Evolutionary conservation across 129 eudicot species (phyloP), one percentile per base, ranked within the genome.

Genomic region (Arctium minus): DNA sequence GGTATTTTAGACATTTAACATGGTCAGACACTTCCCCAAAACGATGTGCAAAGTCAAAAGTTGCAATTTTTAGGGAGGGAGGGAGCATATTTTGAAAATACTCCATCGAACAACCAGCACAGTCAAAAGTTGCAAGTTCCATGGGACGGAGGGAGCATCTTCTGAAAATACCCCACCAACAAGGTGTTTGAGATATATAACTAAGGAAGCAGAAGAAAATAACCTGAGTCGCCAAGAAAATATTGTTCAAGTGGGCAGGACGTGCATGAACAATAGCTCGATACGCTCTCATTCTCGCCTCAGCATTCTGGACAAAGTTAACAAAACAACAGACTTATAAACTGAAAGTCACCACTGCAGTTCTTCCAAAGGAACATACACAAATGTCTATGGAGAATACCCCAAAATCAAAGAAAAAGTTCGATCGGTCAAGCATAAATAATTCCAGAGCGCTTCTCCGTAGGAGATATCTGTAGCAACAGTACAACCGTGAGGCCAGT

Each of bases 371-470:
- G 64, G 9, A 17, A 44, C 35, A 65, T 70, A 82, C 32, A 29
- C 75, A 77, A 42, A 50, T 31, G 31, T 70, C 37, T 32, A 64
- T 37, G 75, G 31, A 73, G 35, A 72, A 86, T 91, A 94, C 98
- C 94, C 97, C 93, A 90, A 92, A 94, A 85, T 94, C 97, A 81
- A 94, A 91, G 84, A 94, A 92, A 90, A 79, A 92, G 85, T 91
- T 94, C 53, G 97, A 92, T 76, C 97, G 93, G 86, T 94, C 98
- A 87, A 92, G 88, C 97, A 94, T 89, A 88, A 94, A 94, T 84
- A 94, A 74, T 85, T 94, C 98, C 83, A 94, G 90, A 46, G 98
- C 97, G 78, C 97, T 94, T 88, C 91, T 92, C 74, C 98, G 88
- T 83, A 94, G 84, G 72, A 94, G 97, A 87, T 94, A 94, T 88